Evolutionary conservation across 805 yeast genomes (phyloP).

Genomic region (Yarrowia divulgata): DNA sequence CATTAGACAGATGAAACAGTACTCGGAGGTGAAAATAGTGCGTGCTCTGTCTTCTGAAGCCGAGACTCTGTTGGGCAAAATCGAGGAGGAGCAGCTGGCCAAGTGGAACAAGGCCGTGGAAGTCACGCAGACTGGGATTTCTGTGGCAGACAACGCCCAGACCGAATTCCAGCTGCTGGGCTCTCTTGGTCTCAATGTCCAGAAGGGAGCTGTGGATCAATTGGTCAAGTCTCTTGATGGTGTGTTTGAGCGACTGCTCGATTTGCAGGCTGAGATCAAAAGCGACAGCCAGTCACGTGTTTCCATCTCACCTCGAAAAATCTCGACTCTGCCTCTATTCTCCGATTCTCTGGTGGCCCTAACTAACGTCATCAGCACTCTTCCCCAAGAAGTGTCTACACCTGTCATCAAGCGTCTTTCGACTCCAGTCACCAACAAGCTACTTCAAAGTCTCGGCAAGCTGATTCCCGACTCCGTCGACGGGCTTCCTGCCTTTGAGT

Average conservation of each 20-base stretch:
- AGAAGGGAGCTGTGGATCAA: slow-evolving; percentile 2
- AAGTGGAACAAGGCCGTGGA: slow-evolving; percentile 2
- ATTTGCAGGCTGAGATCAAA: neutral
- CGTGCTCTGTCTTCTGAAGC: slow-evolving; percentile 12
- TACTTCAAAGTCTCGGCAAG: slow-evolving; percentile 12
- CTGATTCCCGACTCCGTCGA: slow-evolving; percentile 43
- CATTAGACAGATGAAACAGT: slow-evolving; percentile 12
- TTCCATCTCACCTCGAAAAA: neutral
- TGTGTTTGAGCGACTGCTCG: neutral
- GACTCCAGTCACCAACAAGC: slow-evolving; percentile 26
- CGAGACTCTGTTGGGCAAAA: neutral
- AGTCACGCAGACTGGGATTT: neutral
- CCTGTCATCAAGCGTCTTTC: slow-evolving; percentile 22
- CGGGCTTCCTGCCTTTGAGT: slow-evolving; percentile 41
- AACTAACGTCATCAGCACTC: neutral
- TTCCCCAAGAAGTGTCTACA: slow-evolving; percentile 8
- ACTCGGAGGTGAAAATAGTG: slow-evolving; percentile 31
- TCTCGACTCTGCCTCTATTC: neutral
- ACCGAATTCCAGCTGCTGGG: slow-evolving; percentile 7
- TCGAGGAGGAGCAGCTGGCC: slow-evolving; percentile 1
- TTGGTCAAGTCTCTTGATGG: slow-evolving; percentile 21
- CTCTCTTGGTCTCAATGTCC: neutral
- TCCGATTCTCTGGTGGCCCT: slow-evolving; percentile 1
- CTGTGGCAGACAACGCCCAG: neutral
- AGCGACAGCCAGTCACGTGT: neutral